phyloP scores from a whole-genome alignment of 352 stramenopile genomes.

The Elongisporangium senticosum region DNA sequence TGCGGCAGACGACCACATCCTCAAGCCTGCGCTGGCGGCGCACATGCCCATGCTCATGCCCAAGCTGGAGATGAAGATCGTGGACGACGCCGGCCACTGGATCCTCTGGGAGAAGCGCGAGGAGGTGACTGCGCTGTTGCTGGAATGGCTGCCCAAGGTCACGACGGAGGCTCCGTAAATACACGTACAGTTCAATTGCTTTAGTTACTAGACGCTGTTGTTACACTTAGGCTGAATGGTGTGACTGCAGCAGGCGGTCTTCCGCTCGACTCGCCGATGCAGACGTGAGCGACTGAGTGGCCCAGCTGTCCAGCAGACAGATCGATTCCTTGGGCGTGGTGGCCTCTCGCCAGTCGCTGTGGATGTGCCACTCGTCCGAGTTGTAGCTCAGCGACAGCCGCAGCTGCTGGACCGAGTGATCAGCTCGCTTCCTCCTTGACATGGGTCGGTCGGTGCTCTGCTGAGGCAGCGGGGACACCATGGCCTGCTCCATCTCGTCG shows the following conservation, averaged over 20 bases:
- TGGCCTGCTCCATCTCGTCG: background rate
- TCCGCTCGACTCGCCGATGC: slow-evolving; percentile 9
- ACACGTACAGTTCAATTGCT: background rate
- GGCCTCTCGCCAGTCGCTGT: background rate
- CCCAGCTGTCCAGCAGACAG: slow-evolving; percentile 30
- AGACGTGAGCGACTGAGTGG: slow-evolving; percentile 14
- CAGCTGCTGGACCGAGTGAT: background rate
- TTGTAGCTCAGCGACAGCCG: background rate
- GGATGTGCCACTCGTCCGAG: background rate
- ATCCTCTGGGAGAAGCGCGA: slow-evolving; percentile 49
- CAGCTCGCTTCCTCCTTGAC: too few species aligned
- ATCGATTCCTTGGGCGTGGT: slow-evolving; percentile 34
- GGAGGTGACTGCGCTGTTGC: slow-evolving; percentile 25
- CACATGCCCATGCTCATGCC: slow-evolving; percentile 44
- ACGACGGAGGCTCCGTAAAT: background rate
- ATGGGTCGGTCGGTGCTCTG: background rate
- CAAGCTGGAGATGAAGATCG: slow-evolving; percentile 38
- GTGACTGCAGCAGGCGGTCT: background rate
- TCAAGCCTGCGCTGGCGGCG: slow-evolving; percentile 40
- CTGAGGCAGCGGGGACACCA: background rate
- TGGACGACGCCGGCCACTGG: slow-evolving; percentile 49
- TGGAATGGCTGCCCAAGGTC: slow-evolving; percentile 23
- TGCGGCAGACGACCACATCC: slow-evolving; percentile 45
- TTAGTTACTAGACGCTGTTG: background rate
- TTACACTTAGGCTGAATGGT: background rate